Evolutionary conservation across 2,329 filamentous ascomycete species (phyloP), one percentile per base, ranked within the genome.

Genomic region (Teratosphaeria nubilosa): DNA sequence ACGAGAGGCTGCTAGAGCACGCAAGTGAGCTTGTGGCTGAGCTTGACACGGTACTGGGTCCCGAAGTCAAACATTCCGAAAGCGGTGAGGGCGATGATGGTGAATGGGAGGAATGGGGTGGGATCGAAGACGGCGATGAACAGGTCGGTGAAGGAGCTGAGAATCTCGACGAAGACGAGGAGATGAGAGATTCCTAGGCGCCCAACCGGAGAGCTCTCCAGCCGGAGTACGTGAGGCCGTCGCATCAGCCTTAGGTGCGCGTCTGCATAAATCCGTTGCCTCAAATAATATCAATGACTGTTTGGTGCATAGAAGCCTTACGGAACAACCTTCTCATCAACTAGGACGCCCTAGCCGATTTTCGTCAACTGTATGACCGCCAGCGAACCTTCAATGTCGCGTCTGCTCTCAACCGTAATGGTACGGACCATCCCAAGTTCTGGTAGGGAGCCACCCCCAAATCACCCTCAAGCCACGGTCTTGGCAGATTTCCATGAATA

Each of bases 1-100:
- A 95, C 65, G 87, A 90, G 60, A 79, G 87, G 63, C 76, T 95
- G 27, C 84, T 85, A 55, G 84, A 88, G 60, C 90, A 95, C 70
- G 86, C 88, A 0, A 76, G 80, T 59, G 88, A 94, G 75, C 77
- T 95, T 51, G 75, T 90, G 51, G 76, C 77, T 53, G 70, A 68
- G 37, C 68, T 80, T 51, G 73, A 78, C 63, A 68, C 69, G 59
- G 68, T 73, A 13, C 65, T 80, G 53, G 78, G 77, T 25, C 74
- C 75, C 22, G 70, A 73, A 50, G 22, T 24, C 16, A 22, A 30
- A 22, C 7, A 20, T 20, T 11, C 51, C 25, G 75, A 74, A 53
- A 75, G 72, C 24, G 73, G 69, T 56, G 70, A 69, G n/a, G 73
- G 69, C 55, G 70, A 69, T 13, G 72, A 74, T 7, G 74, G 73